A percentile compares a stretch with the other conserved stretches of the same genome.
Conservation (phyloP, 2,329 filamentous ascomycete species). For the Pseudogymnoascus pannorum region DNA sequence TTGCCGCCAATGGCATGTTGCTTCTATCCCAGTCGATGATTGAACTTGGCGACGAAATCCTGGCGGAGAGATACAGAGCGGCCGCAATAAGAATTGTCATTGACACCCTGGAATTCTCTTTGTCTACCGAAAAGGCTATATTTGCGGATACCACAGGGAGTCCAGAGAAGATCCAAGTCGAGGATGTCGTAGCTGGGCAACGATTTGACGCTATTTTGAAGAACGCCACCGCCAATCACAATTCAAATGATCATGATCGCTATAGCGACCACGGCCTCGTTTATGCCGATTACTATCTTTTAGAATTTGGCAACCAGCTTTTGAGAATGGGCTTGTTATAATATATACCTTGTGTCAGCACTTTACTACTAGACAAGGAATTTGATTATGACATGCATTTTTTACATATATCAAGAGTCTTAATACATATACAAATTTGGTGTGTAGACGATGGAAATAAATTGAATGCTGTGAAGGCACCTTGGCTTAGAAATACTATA, state of each 20-base stretch:
- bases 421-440: background rate
- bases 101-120: slow-evolving; percentile 17
- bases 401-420: background rate
- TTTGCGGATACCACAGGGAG: background rate
- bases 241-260: slow-evolving; percentile 23
- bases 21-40: slow-evolving; percentile 31
- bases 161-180: background rate
- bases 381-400: background rate
- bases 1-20: slow-evolving; percentile 36
- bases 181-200: slow-evolving; percentile 11
- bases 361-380: background rate
- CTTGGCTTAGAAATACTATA: background rate
- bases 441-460: background rate
- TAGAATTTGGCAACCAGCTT: slow-evolving; percentile 42
- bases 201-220: slow-evolving; percentile 30
- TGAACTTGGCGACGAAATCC: background rate
- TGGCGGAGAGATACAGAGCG: slow-evolving; percentile 16
- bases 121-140: slow-evolving; percentile 14
- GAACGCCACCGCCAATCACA: slow-evolving; percentile 31
- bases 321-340: slow-evolving; percentile 30
- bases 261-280: slow-evolving; percentile 37
- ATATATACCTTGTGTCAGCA: background rate
- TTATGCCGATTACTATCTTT: slow-evolving; percentile 42
- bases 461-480: background rate
- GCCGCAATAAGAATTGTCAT: slow-evolving; percentile 18